phyloP scores from a whole-genome alignment of 2,329 filamentous ascomycete species.

The Phaeophleospora eucalypticola region DNA sequence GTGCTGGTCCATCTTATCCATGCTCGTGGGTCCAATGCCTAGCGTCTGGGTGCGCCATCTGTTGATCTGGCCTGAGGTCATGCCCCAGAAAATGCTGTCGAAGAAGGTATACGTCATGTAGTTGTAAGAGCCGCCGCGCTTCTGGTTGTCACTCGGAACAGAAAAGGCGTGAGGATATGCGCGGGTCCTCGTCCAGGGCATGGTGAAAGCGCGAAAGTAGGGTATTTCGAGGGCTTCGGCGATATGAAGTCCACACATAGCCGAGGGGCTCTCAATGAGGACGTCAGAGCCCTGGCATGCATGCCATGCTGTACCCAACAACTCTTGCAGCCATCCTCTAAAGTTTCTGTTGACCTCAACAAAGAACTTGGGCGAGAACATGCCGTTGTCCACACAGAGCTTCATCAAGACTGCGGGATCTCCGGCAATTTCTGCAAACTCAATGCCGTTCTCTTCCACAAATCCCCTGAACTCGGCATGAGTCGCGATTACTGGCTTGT shows the following conservation, averaged over 20 bases:
- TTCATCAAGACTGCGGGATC: slow-evolving; percentile 93
- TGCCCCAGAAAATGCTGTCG: slow-evolving; percentile 94
- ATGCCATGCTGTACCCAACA: slow-evolving; percentile 74
- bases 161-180: slow-evolving; percentile 97
- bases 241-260: slow-evolving; percentile 97
- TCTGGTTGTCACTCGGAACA: slow-evolving; percentile 68
- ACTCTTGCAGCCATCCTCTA: slow-evolving; percentile 88
- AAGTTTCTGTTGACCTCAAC: slow-evolving; percentile 83
- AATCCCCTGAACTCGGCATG: slow-evolving; percentile 85
- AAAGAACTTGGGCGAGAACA: slow-evolving; percentile 90
- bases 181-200: slow-evolving; percentile 96
- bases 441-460: slow-evolving; percentile 90
- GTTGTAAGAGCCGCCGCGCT: slow-evolving; percentile 94
- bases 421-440: slow-evolving; percentile 82
- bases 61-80: slow-evolving; percentile 87
- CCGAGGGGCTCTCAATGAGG: slow-evolving; percentile 89
- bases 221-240: slow-evolving; percentile 88
- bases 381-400: slow-evolving; percentile 93
- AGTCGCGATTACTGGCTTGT: slow-evolving; percentile 81
- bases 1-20: slow-evolving; percentile 91
- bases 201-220: slow-evolving; percentile 95
- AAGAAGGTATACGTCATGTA: slow-evolving; percentile 95
- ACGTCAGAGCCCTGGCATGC: slow-evolving; percentile 85
- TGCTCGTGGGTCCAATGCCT: slow-evolving; percentile 70
- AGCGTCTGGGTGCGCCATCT: slow-evolving; percentile 82